Conservation (phyloP, 805 yeast species). For the Spathaspora hagerdaliae region DNA sequence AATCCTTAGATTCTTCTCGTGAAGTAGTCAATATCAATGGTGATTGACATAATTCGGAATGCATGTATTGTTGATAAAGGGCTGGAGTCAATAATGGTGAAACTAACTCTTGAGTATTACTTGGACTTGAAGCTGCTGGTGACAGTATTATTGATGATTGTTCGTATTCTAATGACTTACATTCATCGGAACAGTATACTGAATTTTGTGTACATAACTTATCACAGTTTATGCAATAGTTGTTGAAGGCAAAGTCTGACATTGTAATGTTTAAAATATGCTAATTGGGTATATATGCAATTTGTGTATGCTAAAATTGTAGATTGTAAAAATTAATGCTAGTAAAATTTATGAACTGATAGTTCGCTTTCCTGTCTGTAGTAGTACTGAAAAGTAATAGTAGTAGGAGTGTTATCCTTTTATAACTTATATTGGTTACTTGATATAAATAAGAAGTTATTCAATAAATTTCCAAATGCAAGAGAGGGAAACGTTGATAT, state of each 20-base stretch:
- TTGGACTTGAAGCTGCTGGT: slow-evolving; percentile 8
- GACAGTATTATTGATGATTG: slow-evolving; percentile 2
- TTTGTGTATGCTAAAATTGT: background rate
- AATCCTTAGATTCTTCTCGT: slow-evolving; percentile 11
- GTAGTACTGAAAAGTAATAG: no score
- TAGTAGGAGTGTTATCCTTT: no score
- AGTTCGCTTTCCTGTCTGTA: no score
- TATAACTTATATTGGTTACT: no score
- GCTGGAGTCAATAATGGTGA: slow-evolving; percentile 39
- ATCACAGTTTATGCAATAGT: slow-evolving; percentile 36
- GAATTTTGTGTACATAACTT: slow-evolving; percentile 21
- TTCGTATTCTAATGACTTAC: slow-evolving; percentile 18
- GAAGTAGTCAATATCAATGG: slow-evolving; percentile 20
- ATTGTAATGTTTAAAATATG: slow-evolving; percentile 13
- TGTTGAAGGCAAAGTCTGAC: slow-evolving; percentile 37
- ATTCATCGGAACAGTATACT: slow-evolving; percentile 26
- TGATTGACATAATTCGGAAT: slow-evolving; percentile 6
- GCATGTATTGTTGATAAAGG: slow-evolving; percentile 20
- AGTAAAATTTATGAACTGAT: no score
- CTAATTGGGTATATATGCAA: background rate
- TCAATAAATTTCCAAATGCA: no score
- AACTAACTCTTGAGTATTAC: slow-evolving; percentile 16
- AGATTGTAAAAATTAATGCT: no score
- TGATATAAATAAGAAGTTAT: no score
- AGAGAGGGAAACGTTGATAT: no score